These are phyloP conservation scores for Geotrichum reessii DNA, from an alignment of 1,139 yeast genomes.

Conservation along the genomic window DNA sequence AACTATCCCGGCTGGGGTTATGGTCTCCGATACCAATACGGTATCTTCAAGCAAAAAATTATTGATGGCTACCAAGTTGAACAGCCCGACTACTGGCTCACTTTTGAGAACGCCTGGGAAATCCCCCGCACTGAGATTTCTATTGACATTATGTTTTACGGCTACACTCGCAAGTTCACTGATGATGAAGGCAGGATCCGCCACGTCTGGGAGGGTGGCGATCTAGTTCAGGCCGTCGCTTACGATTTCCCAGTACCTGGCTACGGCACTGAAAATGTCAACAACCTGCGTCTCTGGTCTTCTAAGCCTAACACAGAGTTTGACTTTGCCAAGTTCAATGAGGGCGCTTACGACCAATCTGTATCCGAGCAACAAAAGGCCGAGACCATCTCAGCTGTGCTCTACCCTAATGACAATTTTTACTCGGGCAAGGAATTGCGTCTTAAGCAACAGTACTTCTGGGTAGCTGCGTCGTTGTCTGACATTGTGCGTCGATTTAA, in stretches of 20 bases:
- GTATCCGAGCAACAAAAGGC: constrained; percentile 83
- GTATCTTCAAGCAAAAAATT: constrained; percentile 86
- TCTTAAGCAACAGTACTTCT: constrained; percentile 90
- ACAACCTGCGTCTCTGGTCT: constrained; percentile 86
- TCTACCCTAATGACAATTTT: constrained; percentile 90
- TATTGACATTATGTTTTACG: constrained; percentile 90
- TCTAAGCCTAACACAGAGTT: constrained; percentile 87
- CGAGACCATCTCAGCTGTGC: constrained; percentile 84
- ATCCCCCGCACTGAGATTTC: constrained; percentile 80
- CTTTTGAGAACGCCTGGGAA: constrained; percentile 88
- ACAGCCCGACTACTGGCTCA: constrained; percentile 90
- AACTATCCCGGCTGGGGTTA: constrained; percentile 96
- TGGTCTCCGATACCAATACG: constrained; percentile 88
- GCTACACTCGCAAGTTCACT: constrained; percentile 60
- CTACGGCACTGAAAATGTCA: constrained; percentile 73
- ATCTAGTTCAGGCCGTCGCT: constrained; percentile 85
- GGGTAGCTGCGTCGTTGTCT: constrained; percentile 92
- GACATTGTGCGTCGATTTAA: constrained; percentile 89
- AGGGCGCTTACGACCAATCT: constrained; percentile 85
- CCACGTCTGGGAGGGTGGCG: constrained; percentile 82
- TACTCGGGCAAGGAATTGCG: constrained; percentile 87
- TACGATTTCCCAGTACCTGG: constrained; percentile 94
- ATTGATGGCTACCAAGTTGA: constrained; percentile 92
- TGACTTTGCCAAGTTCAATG: constrained; percentile 85
- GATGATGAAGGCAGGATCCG: constrained; percentile 49